Evolutionary conservation across 2,329 filamentous ascomycete species (phyloP), one percentile per base, ranked within the genome.

Genomic region (Aureobasidium uvarum): DNA sequence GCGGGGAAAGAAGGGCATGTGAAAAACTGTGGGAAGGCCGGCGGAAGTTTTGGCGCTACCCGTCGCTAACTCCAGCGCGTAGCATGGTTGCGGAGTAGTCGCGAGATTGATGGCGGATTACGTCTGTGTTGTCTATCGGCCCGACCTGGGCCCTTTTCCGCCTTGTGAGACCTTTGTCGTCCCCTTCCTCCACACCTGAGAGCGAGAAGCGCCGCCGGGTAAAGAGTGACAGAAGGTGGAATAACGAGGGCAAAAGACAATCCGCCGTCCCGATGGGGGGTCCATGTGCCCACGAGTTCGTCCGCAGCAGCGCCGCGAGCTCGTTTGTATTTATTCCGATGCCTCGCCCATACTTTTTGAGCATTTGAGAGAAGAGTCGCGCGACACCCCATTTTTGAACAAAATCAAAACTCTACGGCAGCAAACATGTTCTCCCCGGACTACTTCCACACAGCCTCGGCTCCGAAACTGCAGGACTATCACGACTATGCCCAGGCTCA

Each of bases 291-390:
- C 18, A 31, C 58, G 45, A 62, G n/a, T 63, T 54, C 60, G 60
- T 45, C 60, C 60, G 60, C 23, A 63, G 60, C 60, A 63, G 48
- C 46, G 60, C 60, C 60, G 60, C 23, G 46, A 25, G 46, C 48
- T 63, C 60, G 48, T 63, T 54, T 46, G 36, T 63, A 63, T 63
- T 63, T 63, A 63, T 50, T 54, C 46, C 23, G 25, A 20, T 43
- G 48, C 20, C 56, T 54, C 60, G 36, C 60, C 60, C 59, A 33
- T 63, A 28, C n/a, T 11, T 23, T 23, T 51, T 28, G 43, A 48
- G 25, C 25, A 33, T 6, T 13, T 11, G 31, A 48, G 23, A 48
- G n/a, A 59, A 36, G 25, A 59, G 31, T 45, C 23, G 28, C 41
- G 55, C 56, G 56, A 46, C 56, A 36, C 43, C 25, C 25, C 2